phyloP scores from a whole-genome alignment of 148 eudicot genomes.

The Spergularia marina region DNA sequence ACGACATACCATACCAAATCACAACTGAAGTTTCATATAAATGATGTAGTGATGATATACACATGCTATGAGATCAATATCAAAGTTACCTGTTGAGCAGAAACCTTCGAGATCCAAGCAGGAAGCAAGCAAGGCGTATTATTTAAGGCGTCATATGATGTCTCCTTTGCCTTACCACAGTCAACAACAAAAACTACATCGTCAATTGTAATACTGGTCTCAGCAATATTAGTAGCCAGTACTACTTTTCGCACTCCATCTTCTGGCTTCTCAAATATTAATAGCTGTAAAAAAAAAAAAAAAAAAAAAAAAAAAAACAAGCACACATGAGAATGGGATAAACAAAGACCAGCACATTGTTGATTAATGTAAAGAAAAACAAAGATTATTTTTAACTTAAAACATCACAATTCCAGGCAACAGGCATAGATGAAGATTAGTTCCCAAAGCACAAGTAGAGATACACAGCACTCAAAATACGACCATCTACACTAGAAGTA shows the following conservation, averaged over 20 bases:
- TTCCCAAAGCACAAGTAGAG: conserved; percentile 6
- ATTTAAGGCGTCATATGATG: conserved; percentile 94
- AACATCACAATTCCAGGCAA: background rate
- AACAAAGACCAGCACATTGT: background rate
- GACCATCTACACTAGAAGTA: background rate
- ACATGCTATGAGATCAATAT: background rate
- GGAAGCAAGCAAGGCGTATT: conserved; percentile 97
- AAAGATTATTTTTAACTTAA: background rate
- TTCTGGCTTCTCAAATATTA: conserved; percentile 83
- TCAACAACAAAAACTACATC: conserved; percentile 95
- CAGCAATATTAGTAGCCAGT: conserved; percentile 95
- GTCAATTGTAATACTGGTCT: conserved; percentile 94
- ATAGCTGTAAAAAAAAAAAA: conserved; percentile 47
- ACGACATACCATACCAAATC: conserved; percentile 8
- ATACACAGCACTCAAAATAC: background rate
- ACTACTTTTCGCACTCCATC: conserved; percentile 87
- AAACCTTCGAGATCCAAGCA: conserved; percentile 93
- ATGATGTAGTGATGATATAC: background rate
- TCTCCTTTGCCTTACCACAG: conserved; percentile 98
- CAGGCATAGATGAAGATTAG: background rate
- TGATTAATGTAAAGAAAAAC: background rate
- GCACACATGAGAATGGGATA: background rate
- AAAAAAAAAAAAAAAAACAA: conserved; percentile 18
- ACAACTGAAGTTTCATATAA: background rate
- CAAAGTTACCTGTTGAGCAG: conserved; percentile 75